These are phyloP conservation scores for Blastomyces gilchristii DNA, from an alignment of 2,329 filamentous ascomycete species.

Conservation along the genomic window DNA sequence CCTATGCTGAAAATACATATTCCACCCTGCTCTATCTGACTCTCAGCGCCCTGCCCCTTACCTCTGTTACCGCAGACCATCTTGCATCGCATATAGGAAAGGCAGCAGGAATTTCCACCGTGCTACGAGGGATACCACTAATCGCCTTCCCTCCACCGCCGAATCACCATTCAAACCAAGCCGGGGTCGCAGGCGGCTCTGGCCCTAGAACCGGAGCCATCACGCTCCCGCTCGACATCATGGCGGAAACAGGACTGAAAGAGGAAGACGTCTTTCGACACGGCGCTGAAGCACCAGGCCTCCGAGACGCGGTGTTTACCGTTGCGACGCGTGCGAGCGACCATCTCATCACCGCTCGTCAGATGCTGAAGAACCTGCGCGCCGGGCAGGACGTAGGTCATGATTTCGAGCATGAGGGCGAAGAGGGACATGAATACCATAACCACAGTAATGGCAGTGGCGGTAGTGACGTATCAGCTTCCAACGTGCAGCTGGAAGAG, in stretches of 20 bases:
- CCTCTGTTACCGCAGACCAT: slow-evolving; percentile 79
- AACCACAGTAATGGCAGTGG: slow-evolving; percentile 26
- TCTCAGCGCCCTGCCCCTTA: slow-evolving; percentile 65
- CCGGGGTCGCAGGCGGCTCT: slow-evolving; percentile 27
- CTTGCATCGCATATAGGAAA: slow-evolving; percentile 93
- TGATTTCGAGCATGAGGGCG: slow-evolving; percentile 76
- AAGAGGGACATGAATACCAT: slow-evolving; percentile 54
- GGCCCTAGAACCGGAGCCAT: slow-evolving; percentile 51
- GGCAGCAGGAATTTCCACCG: slow-evolving; percentile 74
- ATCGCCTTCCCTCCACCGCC: slow-evolving; percentile 66
- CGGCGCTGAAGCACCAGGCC: slow-evolving; percentile 65
- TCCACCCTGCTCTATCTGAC: slow-evolving; percentile 85
- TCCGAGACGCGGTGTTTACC: slow-evolving; percentile 81
- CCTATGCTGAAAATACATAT: slow-evolving; percentile 90
- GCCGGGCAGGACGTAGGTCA: slow-evolving; percentile 67
- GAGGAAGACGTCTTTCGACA: slow-evolving; percentile 84
- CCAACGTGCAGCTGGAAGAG: slow-evolving; percentile 35
- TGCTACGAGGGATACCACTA: slow-evolving; percentile 77
- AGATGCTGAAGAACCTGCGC: slow-evolving; percentile 75
- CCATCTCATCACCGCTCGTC: slow-evolving; percentile 83
- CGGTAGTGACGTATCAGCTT: slow-evolving; percentile 29
- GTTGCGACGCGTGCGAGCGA: slow-evolving; percentile 92
- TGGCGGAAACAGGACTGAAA: slow-evolving; percentile 68
- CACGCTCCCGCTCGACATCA: slow-evolving; percentile 76
- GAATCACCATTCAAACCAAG: slow-evolving; percentile 45